Base-by-base conservation (phyloP, 176 grass and related monocot species). In the Bonia amplexicaulis region DNA sequence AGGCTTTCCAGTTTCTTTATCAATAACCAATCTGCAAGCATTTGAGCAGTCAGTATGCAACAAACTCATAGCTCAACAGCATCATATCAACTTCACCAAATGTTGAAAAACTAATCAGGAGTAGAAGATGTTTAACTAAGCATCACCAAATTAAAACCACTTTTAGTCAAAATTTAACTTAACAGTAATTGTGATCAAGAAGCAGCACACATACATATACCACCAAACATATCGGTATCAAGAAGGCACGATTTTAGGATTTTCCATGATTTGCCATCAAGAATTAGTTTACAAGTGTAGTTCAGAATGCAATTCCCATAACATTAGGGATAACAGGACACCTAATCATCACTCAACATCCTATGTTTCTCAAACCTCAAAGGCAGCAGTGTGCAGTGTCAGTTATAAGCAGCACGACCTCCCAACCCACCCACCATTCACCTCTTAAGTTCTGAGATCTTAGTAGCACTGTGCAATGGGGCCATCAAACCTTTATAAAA, bases 1-100 rank as follows among this genome's bases (percentile, higher is more conserved):
- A 1, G 92, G 97, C 76, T 96, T 99, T 35, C 93, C 90, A 22
- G 93, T 99, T 89, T 99, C 93, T 84, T 94, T 99, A 87, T 99
- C 97, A 76, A 92, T 73, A 40, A 99, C 93, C 70, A 99, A 84
- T 87, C 97, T 99, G 84, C 78, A 96, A 39, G 48, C 73, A 85
- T 84, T 52, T 37, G 25, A 90, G 31, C 33, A 47, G 78, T 90
- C 72, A 90, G 78, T 22, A 65, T 15, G 25, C 41, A 62, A 67
- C 25, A 41, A 33, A 44, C 7, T 41, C 64, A 49, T 47, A 35
- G 39, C 12, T 20, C 1, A 82, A 48, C 62, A 61, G 27, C 9
- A 68, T 83, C 64, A 76, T 61, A 83, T 23, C 15, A 70, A 40
- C 10, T 54, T 85, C 53, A 42, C 4, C 29, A 6, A 54, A 83